Percentiles rank a stretch among this genome's conserved stretches.
phyloP scores from a whole-genome alignment of 352 stramenopile species.

The Globisporangium acanthophoron region DNA sequence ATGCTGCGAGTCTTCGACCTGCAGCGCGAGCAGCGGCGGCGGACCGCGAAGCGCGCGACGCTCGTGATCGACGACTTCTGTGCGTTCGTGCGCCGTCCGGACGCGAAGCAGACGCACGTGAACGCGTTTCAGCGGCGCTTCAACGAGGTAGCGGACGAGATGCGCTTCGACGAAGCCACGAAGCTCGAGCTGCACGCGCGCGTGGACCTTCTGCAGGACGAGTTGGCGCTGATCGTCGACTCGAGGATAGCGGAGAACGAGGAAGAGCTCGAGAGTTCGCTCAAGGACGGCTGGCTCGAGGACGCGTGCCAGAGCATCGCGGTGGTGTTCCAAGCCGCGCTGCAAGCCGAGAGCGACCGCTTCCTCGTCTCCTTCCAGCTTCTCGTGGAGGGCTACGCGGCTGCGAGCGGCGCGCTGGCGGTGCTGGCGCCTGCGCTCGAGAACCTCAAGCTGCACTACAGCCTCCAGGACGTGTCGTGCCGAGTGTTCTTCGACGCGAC shows the following conservation, averaged over 20 bases:
- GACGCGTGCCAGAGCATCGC: constrained; percentile 36
- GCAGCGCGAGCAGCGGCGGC: constrained; percentile 29
- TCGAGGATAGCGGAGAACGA: constrained; percentile 33
- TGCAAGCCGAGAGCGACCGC: constrained; percentile 71
- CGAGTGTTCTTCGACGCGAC: constrained; percentile 34
- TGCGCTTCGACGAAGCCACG: constrained; percentile 79
- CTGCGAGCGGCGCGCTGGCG: constrained; percentile 34
- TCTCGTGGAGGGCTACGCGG: constrained; percentile 42
- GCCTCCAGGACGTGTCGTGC: constrained; percentile 29
- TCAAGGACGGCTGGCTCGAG: constrained; percentile 56
- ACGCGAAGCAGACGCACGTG: constrained; percentile 63
- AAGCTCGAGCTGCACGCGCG: constrained; percentile 78
- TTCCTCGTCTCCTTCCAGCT: constrained; percentile 57
- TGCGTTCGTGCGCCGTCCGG: constrained; percentile 46
- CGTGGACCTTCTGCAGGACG: constrained; percentile 66
- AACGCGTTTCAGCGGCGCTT: constrained; percentile 67
- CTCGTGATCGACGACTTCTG: constrained; percentile 42
- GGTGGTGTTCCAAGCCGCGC: constrained; percentile 38
- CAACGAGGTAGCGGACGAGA: constrained; percentile 76
- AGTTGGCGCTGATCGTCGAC: constrained; percentile 42
- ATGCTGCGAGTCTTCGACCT: constrained; percentile 43
- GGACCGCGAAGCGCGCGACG: constrained; percentile 21
- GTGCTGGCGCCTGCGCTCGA: constrained; percentile 27
- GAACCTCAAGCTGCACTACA: constrained; percentile 16
- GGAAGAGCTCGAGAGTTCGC: constrained; percentile 36